Percentiles rank a stretch among this genome's conserved stretches.
These are phyloP conservation scores for Oryza meyeriana DNA, from an alignment of 176 grass and related monocot genomes.

Conservation along the genomic window DNA sequence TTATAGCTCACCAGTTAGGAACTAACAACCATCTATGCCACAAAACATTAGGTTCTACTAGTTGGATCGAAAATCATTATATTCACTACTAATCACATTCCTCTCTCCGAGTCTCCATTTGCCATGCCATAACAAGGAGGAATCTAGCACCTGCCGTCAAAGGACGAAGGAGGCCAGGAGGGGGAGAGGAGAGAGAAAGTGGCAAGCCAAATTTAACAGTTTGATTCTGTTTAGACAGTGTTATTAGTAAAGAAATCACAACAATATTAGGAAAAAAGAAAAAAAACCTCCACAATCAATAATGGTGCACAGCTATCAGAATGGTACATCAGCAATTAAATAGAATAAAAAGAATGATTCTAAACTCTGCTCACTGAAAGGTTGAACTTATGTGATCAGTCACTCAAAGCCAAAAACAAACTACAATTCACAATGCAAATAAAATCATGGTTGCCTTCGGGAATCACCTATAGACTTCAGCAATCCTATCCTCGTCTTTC, in stretches of 20 bases:
- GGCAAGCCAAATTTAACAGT: not conserved
- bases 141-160: not conserved
- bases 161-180: not conserved
- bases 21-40: not conserved
- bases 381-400: conserved; percentile 7
- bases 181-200: not conserved
- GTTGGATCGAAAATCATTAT: not conserved
- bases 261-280: not conserved
- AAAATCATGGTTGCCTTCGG: not conserved
- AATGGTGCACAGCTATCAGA: not conserved
- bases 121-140: not conserved
- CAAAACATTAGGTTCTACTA: not conserved
- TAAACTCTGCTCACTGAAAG: not conserved
- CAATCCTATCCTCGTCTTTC: not conserved
- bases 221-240: not conserved
- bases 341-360: not conserved
- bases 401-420: not conserved
- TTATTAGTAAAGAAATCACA: not conserved
- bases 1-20: not conserved
- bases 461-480: conserved; percentile 6
- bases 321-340: not conserved
- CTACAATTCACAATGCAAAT: not conserved
- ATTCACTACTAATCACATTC: conserved; percentile 2
- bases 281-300: not conserved
- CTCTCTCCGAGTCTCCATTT: not conserved